Evolutionary conservation across 768 basidiomycete species (phyloP).

Genomic region (Bullera alba): DNA sequence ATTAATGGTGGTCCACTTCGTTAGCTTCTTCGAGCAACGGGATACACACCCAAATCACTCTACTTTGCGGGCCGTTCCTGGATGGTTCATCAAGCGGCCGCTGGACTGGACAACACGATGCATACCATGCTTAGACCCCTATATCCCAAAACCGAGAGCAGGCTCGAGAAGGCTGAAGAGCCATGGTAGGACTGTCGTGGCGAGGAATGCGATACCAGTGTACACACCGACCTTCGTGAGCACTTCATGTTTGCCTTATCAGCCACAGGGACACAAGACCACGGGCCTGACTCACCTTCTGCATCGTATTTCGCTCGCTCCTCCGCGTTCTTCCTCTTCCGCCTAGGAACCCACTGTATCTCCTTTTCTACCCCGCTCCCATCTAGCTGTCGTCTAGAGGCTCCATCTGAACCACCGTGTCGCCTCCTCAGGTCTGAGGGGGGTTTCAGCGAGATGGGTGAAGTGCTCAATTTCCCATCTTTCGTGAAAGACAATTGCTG

Average conservation of each 20-base stretch:
- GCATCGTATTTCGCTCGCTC: slow-evolving; percentile 38
- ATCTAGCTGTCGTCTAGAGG: not conserved
- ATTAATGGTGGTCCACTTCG: no score
- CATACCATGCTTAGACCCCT: no score
- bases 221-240: slow-evolving; percentile 87
- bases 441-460: not conserved
- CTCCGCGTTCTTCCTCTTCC: slow-evolving; percentile 1
- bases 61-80: no score
- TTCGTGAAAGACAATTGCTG: not conserved
- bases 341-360: not conserved
- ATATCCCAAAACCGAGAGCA: no score
- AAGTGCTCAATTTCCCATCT: not conserved
- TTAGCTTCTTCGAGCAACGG: no score
- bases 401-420: not conserved
- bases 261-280: slow-evolving; percentile 1
- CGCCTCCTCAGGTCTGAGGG: not conserved
- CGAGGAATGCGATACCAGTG: slow-evolving; percentile 70
- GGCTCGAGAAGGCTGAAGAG: not conserved
- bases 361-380: not conserved
- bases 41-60: no score
- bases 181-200: slow-evolving; percentile 48
- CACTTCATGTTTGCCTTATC: slow-evolving; percentile 49
- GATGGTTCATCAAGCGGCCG: no score
- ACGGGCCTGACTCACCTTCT: slow-evolving; percentile 20
- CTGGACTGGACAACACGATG: no score